Base-by-base conservation (phyloP, 2,329 filamentous ascomycete genomes). In the Didymella lethalis region DNA sequence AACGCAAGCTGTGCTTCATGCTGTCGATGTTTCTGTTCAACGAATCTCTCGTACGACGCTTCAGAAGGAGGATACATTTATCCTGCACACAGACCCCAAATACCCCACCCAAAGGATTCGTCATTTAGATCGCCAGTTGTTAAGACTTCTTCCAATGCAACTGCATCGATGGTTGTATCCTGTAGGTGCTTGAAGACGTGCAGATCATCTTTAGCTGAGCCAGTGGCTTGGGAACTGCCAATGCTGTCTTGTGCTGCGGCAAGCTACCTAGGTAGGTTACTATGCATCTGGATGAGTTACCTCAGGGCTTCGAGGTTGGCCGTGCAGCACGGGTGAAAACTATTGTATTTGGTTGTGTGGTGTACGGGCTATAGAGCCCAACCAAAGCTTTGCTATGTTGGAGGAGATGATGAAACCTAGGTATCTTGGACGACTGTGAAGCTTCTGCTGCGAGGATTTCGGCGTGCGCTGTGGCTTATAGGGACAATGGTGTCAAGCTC, bases 61-160 rank as follows among this genome's bases (percentile, higher is more conserved):
- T 41, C 20, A 32, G 32, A 56, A 11, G 29, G 54, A 16, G 40
- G 47, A 16, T 54, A 52, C 12, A 65, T 55, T 36, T 67, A 66
- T 11, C 68, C 69, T 8, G 67, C 47, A 5, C 62, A 52, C 14
- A 71, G 40, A 5, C 62, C 67, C 6, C 43, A 63, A 1, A 70
- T 45, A 3, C 62, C 66, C 66, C 69, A 71, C 0, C 61, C 65
- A 23, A 67, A 68, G 1, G 53, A 57, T 41, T 67, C 65, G 4
- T 57, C 52, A 23, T 64, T 50, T 2, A 70, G 40, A 2, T 60
- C 54, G 1, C 57, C 54, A 7, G 44, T 23, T 0, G 54, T 54
- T 0, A 68, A 26, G 1, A 68, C 49, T 1, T 63, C 54, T 20
- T 67, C 64, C 0, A 73, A 23, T 7, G 62, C 38, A 1, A 40